Conservation (phyloP, 2,329 filamentous ascomycete genomes). For the Stachybotrys echinatus region DNA sequence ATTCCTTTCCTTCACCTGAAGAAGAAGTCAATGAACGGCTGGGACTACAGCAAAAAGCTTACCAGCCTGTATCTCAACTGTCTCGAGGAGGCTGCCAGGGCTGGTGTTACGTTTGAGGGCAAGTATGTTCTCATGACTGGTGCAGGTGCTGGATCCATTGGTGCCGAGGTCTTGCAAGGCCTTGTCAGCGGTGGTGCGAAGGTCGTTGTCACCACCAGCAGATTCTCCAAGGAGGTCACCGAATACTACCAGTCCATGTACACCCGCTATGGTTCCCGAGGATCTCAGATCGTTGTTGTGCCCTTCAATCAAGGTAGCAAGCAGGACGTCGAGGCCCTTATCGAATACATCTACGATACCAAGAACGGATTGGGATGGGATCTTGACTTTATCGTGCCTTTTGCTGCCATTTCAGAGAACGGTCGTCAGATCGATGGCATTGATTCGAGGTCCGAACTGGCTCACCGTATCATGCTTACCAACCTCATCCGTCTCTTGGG, state of each 20-base stretch:
- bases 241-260: constrained; percentile 99
- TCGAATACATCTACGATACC: constrained; percentile 93
- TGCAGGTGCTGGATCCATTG: constrained; percentile 95
- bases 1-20: constrained; percentile 97
- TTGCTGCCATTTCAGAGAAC: constrained; percentile 96
- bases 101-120: constrained; percentile 85
- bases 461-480: constrained; percentile 98
- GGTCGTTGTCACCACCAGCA: constrained; percentile 92
- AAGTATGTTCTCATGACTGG: constrained; percentile 98
- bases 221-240: constrained; percentile 94
- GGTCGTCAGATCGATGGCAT: constrained; percentile 95
- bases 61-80: constrained; percentile 90
- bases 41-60: constrained; percentile 99
- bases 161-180: constrained; percentile 92
- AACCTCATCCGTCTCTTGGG: constrained; percentile 91
- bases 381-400: constrained; percentile 91
- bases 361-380: constrained; percentile 99
- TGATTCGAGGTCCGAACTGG: constrained; percentile 95
- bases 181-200: constrained; percentile 95
- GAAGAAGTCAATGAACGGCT: constrained; percentile 87
- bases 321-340: constrained; percentile 89
- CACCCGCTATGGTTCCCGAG: constrained; percentile 84
- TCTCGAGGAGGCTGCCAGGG: constrained; percentile 79
- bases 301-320: constrained; percentile 99
- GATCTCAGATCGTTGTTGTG: constrained; percentile 94